phyloP scores from a whole-genome alignment of 1,284 basidiomycete genomes.

The Leccinum pachyderme region DNA sequence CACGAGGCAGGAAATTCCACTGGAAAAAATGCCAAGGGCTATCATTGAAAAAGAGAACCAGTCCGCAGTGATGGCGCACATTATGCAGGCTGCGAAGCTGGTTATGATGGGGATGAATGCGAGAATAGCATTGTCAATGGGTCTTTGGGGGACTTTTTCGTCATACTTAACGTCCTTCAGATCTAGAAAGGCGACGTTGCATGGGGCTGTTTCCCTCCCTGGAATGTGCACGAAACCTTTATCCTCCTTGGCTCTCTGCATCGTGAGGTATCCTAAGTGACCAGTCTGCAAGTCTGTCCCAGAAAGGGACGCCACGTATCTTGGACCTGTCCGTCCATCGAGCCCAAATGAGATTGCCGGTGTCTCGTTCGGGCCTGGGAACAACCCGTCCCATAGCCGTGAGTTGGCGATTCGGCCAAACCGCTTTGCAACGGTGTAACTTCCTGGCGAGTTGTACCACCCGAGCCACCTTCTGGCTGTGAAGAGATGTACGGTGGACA shows the following conservation, averaged over 20 bases:
- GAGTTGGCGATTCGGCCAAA: slow-evolving; percentile 27
- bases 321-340: slow-evolving; percentile 29
- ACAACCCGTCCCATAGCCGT: slow-evolving; percentile 34
- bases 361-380: slow-evolving; percentile 31
- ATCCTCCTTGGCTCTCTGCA: slow-evolving; percentile 15
- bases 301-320: slow-evolving; percentile 25
- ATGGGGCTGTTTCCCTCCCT: slow-evolving; percentile 22
- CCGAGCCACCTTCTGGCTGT: slow-evolving; percentile 30
- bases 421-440: slow-evolving; percentile 28
- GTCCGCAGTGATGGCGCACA: slow-evolving; percentile 24
- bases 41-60: slow-evolving; percentile 33
- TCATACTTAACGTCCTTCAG: slow-evolving; percentile 24
- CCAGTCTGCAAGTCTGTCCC: slow-evolving; percentile 30
- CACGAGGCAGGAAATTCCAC: slow-evolving; percentile 26
- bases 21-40: slow-evolving; percentile 31
- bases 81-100: slow-evolving; percentile 22
- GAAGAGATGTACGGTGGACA: slow-evolving; percentile 34
- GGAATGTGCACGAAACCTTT: background rate
- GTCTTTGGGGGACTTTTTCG: slow-evolving; percentile 4
- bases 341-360: slow-evolving; percentile 30
- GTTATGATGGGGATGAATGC: slow-evolving; percentile 23
- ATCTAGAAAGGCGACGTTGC: slow-evolving; percentile 19
- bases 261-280: slow-evolving; percentile 29
- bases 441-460: slow-evolving; percentile 36
- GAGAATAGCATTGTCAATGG: slow-evolving; percentile 8